These are phyloP conservation scores for Venturiaceae sp. DNA, from an alignment of 2,329 filamentous ascomycete genomes.

Conservation along the genomic window DNA sequence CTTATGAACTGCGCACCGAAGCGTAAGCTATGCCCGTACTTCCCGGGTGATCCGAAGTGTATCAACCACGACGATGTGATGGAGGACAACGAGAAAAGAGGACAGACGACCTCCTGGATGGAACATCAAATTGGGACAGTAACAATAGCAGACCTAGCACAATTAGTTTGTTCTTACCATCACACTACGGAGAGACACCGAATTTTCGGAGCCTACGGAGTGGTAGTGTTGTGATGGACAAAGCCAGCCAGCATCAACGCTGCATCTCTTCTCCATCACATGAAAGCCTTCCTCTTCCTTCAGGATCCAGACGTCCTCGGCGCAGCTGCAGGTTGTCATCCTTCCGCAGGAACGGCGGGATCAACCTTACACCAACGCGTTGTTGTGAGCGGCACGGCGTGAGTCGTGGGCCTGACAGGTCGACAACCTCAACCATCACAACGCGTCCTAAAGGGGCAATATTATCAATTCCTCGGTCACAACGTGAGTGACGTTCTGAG, in stretches of 20 bases:
- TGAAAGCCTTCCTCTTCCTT: not conserved
- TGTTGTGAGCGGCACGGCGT: not conserved
- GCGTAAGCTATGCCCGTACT: too few relatives aligned
- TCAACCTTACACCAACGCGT: not conserved
- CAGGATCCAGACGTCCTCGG: not conserved
- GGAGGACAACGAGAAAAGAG: too few relatives aligned
- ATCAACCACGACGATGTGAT: too few relatives aligned
- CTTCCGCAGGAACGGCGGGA: not conserved
- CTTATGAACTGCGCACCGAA: not conserved
- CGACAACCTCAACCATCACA: not conserved
- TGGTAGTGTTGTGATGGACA: not conserved
- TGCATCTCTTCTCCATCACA: not conserved
- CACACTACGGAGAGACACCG: not conserved
- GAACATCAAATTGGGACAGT: too few relatives aligned
- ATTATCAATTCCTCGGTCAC: not conserved
- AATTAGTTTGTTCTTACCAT: too few relatives aligned
- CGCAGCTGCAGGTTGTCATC: not conserved
- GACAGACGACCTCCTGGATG: too few relatives aligned
- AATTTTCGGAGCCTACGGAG: not conserved
- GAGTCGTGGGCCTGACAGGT: not conserved
- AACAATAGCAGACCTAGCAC: too few relatives aligned
- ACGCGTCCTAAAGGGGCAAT: not conserved
- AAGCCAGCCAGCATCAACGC: not conserved
- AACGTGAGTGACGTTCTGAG: not conserved
- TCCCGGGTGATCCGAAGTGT: too few relatives aligned